These are phyloP conservation scores for Boletus tomentosulus DNA, from an alignment of 768 basidiomycete genomes.

Conservation along the genomic window DNA sequence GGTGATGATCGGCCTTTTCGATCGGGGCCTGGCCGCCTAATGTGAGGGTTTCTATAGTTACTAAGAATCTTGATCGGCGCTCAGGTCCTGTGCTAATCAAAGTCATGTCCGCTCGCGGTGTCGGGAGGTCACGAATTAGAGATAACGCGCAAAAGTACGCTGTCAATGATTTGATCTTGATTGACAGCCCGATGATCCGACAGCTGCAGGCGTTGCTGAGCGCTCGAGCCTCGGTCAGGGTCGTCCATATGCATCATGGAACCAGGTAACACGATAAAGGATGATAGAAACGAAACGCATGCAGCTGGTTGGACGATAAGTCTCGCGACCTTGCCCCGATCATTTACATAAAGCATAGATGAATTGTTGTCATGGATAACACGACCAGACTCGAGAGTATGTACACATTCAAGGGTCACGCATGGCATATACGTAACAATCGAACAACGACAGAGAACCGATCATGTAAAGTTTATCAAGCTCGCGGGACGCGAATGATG, in stretches of 20 bases:
- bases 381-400: neutral
- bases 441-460: neutral
- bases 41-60: no score
- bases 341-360: no score
- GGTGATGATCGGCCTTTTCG: no score
- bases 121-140: neutral
- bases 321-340: neutral
- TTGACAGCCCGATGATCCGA: neutral
- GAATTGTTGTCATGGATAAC: neutral
- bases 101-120: neutral
- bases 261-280: neutral
- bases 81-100: neutral
- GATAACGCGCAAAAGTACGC: neutral
- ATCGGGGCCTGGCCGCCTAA: no score
- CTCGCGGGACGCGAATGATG: constrained; percentile 11
- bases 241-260: neutral
- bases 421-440: neutral
- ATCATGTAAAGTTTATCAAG: neutral
- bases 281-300: neutral
- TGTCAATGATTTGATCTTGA: neutral
- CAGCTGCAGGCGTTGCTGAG: neutral
- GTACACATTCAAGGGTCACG: neutral
- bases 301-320: neutral
- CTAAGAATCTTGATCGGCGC: no score
- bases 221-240: neutral